Conservation (phyloP, 2,329 filamentous ascomycete species). For the Curvularia sp. region DNA sequence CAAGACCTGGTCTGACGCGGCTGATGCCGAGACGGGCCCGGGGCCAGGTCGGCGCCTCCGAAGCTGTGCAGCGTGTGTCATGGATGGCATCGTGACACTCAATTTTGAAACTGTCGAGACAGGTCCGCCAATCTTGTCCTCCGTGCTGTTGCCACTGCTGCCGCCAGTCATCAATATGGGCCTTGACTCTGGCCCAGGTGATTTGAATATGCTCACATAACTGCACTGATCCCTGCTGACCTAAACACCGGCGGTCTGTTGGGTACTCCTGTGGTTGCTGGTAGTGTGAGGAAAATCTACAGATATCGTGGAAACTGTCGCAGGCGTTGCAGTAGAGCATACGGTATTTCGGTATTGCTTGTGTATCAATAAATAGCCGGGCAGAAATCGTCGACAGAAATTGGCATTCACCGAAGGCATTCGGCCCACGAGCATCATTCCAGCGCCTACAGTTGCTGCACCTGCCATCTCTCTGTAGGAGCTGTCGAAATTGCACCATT, state of each 20-base stretch:
- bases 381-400: neutral
- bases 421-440: neutral
- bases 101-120: conserved; percentile 26
- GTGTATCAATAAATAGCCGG: too few relatives aligned
- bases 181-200: conserved; percentile 28
- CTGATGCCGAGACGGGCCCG: conserved; percentile 24
- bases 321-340: neutral
- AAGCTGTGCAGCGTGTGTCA: conserved; percentile 27
- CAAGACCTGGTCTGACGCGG: conserved; percentile 7
- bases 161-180: conserved; percentile 25
- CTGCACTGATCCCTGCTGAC: conserved; percentile 26
- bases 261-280: neutral
- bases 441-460: conserved; percentile 2
- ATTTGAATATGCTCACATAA: conserved; percentile 28
- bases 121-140: conserved; percentile 24
- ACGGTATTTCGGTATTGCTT: too few relatives aligned
- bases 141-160: conserved; percentile 17
- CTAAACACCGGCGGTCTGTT: conserved; percentile 19
- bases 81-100: conserved; percentile 31
- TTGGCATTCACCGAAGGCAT: neutral
- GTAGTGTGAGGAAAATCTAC: neutral
- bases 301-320: neutral
- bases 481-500: neutral
- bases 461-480: conserved; percentile 1
- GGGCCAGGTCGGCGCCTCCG: conserved; percentile 29